Conservation (phyloP, 371 early-diverging fungal species). For the Parasitella parasitica region DNA sequence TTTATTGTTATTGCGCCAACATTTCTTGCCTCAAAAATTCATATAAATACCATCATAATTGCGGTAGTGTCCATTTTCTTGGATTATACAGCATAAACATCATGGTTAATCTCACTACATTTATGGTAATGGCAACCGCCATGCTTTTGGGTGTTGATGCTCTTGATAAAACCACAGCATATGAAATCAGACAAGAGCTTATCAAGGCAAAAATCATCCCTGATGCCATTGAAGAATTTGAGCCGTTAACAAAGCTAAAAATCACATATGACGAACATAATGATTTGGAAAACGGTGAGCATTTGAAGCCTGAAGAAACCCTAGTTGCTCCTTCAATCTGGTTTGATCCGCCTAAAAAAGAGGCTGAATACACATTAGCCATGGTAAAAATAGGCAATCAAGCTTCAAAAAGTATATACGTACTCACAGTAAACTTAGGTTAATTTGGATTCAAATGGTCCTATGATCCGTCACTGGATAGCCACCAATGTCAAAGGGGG, state of each 20-base stretch:
- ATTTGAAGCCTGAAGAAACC: slow-evolving; percentile 18
- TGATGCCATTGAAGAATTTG: slow-evolving; percentile 19
- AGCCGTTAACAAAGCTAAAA: slow-evolving; percentile 23
- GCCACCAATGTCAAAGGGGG: slow-evolving; percentile 23
- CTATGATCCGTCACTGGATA: slow-evolving; percentile 35
- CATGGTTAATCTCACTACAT: slow-evolving; percentile 1
- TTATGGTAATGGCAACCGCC: slow-evolving; percentile 4
- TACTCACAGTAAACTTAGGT: slow-evolving; percentile 1
- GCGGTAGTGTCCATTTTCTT: background rate
- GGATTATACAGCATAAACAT: background rate
- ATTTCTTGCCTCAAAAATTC: background rate
- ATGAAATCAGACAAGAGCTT: slow-evolving; percentile 4
- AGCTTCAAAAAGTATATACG: background rate
- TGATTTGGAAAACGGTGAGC: slow-evolving; percentile 21
- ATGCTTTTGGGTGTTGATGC: slow-evolving; percentile 8
- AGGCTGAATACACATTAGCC: slow-evolving; percentile 28
- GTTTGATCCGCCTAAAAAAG: slow-evolving; percentile 21
- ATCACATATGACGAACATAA: slow-evolving; percentile 22
- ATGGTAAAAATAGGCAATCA: slow-evolving; percentile 20
- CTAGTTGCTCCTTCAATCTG: slow-evolving; percentile 18
- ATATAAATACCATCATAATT: background rate
- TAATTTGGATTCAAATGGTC: slow-evolving; percentile 29
- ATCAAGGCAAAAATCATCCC: slow-evolving; percentile 10
- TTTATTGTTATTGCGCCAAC: background rate
- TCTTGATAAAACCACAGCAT: background rate